phyloP scores from a whole-genome alignment of 495 filamentous ascomycete genomes.

The Penicillium atrosanguineum region DNA sequence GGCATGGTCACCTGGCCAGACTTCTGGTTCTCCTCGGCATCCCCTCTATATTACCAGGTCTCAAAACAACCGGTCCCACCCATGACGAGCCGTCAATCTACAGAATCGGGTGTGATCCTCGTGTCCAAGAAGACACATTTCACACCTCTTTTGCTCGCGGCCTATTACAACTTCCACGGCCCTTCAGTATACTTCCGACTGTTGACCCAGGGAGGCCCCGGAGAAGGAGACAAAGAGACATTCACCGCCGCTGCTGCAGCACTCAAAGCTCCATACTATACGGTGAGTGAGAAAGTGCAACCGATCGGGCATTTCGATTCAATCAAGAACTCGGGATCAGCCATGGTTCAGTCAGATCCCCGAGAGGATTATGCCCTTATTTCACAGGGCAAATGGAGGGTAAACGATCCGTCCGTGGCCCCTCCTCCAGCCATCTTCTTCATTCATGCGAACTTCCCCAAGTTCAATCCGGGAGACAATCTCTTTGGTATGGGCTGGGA shows the following conservation, averaged over 20 bases:
- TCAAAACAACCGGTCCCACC: conserved; percentile 43
- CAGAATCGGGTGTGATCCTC: conserved; percentile 58
- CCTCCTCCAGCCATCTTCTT: conserved; percentile 44
- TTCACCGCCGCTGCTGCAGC: conserved; percentile 55
- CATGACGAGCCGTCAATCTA: conserved; percentile 39
- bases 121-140: conserved; percentile 55
- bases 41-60: conserved; percentile 53
- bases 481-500: conserved; percentile 41
- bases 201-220: conserved; percentile 53
- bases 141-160: conserved; percentile 51
- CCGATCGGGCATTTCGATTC: conserved; percentile 38
- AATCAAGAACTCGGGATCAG: conserved; percentile 34
- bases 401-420: conserved; percentile 34
- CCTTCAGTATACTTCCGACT: conserved; percentile 57
- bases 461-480: conserved; percentile 50
- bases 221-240: conserved; percentile 66
- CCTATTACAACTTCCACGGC: conserved; percentile 65
- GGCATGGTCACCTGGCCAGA: conserved; percentile 63
- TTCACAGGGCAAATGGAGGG: conserved; percentile 34
- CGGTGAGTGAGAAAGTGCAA: conserved; percentile 45
- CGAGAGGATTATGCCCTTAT: conserved; percentile 41
- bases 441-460: conserved; percentile 54
- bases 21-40: conserved; percentile 55
- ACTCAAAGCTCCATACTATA: conserved; percentile 47
- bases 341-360: conserved; percentile 49